Evolutionary conservation across 2,329 filamentous ascomycete species (phyloP).

Genomic region (Bipolaris victoriae): DNA sequence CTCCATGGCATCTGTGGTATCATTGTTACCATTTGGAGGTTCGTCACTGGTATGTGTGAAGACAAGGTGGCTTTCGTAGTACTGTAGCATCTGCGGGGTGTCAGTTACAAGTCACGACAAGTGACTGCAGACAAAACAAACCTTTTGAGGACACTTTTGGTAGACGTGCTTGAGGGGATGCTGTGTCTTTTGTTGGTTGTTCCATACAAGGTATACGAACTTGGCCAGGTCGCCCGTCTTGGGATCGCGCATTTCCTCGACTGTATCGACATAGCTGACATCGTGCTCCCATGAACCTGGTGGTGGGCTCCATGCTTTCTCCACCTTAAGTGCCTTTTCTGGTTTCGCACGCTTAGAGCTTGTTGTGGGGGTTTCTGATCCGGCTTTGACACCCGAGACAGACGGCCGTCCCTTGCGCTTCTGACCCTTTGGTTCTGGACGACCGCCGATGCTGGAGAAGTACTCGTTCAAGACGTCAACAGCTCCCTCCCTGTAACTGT

Average conservation of each 20-base stretch:
- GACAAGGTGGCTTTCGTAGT: slow-evolving; percentile 58
- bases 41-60: slow-evolving; percentile 27
- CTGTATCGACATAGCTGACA: slow-evolving; percentile 72
- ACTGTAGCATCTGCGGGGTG: slow-evolving; percentile 49
- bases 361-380: slow-evolving; percentile 31
- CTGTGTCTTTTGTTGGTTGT: slow-evolving; percentile 73
- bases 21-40: slow-evolving; percentile 21
- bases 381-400: slow-evolving; percentile 22
- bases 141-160: slow-evolving; percentile 79
- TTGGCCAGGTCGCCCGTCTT: slow-evolving; percentile 58
- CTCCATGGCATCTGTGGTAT: slow-evolving; percentile 12
- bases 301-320: slow-evolving; percentile 68
- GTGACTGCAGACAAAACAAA: slow-evolving; percentile 18
- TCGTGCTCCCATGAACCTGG: slow-evolving; percentile 78
- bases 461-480: slow-evolving; percentile 68
- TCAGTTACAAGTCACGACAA: slow-evolving; percentile 6
- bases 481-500: slow-evolving; percentile 43
- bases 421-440: slow-evolving; percentile 65
- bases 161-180: slow-evolving; percentile 73
- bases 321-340: slow-evolving; percentile 50
- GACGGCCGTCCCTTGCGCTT: slow-evolving; percentile 46
- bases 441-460: slow-evolving; percentile 67
- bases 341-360: slow-evolving; percentile 43
- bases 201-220: slow-evolving; percentile 75
- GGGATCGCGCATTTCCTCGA: slow-evolving; percentile 63